Evolutionary conservation across 306 rosid genomes (phyloP).

Genomic region (Rubus idaeus): DNA sequence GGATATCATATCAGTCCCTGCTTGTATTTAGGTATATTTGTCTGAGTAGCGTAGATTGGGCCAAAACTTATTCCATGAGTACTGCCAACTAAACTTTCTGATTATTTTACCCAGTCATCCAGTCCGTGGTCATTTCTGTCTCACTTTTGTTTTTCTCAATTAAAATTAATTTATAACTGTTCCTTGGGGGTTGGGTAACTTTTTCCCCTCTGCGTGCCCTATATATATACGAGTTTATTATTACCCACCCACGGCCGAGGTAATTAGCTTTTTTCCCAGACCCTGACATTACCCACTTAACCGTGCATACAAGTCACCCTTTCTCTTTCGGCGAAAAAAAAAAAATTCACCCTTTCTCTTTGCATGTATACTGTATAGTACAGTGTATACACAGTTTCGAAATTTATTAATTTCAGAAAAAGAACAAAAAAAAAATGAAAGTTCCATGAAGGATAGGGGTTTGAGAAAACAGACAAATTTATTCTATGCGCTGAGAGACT

Average conservation of each 20-base stretch:
- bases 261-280: too few relatives aligned
- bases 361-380: too few relatives aligned
- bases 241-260: background rate
- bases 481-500: background rate
- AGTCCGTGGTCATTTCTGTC: too few relatives aligned
- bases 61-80: background rate
- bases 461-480: slow-evolving; percentile 37
- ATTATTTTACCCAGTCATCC: background rate
- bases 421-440: slow-evolving; percentile 34
- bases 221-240: too few relatives aligned
- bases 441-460: slow-evolving; percentile 33
- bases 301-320: slow-evolving; percentile 13
- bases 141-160: too few relatives aligned
- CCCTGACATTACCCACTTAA: slow-evolving; percentile 38
- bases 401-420: slow-evolving; percentile 25
- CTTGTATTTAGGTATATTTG: slow-evolving; percentile 17
- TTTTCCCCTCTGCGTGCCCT: background rate
- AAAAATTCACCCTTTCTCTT: background rate
- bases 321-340: too few relatives aligned
- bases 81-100: slow-evolving; percentile 2
- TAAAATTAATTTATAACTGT: too few relatives aligned
- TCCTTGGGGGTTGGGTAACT: slow-evolving; percentile 12
- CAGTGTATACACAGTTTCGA: background rate
- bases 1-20: background rate
- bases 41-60: slow-evolving; percentile 9